Conservation (phyloP, 2,329 filamentous ascomycete genomes). For the Clathrospora elynae region DNA sequence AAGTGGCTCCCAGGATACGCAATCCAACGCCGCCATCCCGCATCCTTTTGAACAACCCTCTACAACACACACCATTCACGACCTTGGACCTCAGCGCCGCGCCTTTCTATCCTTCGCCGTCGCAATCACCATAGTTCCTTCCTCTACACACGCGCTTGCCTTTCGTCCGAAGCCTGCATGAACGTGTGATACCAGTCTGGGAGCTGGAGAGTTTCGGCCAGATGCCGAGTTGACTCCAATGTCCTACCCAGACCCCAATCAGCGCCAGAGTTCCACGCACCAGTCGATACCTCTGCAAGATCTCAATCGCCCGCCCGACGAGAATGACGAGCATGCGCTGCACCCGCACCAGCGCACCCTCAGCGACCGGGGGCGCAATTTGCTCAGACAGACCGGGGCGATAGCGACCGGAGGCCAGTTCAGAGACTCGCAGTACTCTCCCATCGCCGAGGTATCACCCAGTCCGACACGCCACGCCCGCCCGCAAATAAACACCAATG, state of each 20-base stretch:
- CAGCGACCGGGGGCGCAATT: slow-evolving; percentile 55
- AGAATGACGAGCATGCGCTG: slow-evolving; percentile 36
- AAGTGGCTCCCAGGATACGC: slow-evolving; percentile 2
- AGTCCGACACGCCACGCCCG: slow-evolving; percentile 48
- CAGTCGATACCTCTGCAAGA: slow-evolving; percentile 74
- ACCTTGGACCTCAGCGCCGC: slow-evolving; percentile 7
- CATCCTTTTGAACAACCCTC: slow-evolving; percentile 10
- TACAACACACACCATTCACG: slow-evolving; percentile 8
- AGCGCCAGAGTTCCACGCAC: slow-evolving; percentile 55
- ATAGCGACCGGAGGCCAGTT: slow-evolving; percentile 50
- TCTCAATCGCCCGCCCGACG: slow-evolving; percentile 50
- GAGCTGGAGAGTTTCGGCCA: slow-evolving; percentile 36
- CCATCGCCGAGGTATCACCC: slow-evolving; percentile 59
- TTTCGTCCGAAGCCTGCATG: slow-evolving; percentile 18
- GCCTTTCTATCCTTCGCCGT: background rate
- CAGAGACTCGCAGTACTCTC: slow-evolving; percentile 55
- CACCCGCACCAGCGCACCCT: slow-evolving; percentile 51
- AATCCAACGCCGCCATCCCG: slow-evolving; percentile 13
- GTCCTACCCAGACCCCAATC: slow-evolving; percentile 56
- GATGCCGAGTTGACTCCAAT: slow-evolving; percentile 48
- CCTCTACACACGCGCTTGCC: slow-evolving; percentile 15
- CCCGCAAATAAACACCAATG: slow-evolving; percentile 46
- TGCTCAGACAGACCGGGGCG: slow-evolving; percentile 52
- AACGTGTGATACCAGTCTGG: slow-evolving; percentile 26
- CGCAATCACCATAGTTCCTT: slow-evolving; percentile 1